Base-by-base conservation (phyloP, 2,329 filamentous ascomycete genomes). In the Hymenotorrendiella dingleyae region DNA sequence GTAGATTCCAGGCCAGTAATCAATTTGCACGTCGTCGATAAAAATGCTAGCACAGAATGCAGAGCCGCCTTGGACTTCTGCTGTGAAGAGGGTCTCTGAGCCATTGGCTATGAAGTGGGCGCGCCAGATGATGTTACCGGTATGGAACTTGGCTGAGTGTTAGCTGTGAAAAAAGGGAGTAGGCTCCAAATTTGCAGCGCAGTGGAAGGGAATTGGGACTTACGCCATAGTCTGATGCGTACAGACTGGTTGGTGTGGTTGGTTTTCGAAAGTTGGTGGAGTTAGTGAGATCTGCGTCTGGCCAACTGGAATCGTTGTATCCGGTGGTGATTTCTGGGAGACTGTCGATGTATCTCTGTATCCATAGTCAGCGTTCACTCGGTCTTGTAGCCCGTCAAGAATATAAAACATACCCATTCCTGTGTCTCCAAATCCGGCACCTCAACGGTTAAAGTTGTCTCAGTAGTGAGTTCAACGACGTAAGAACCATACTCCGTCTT, bases 271-370 rank as follows among this genome's bases (percentile, higher is more conserved):
- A 35, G 20, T 54, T 54, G 27, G 40, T 54, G 23, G 48, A 45
- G 8, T 34, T 45, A 9, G 29, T 45, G 16, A 45, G 40, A 21
- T 42, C 21, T n/a, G 43, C 69, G 55, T 83, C 76, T 0, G 69
- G 69, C 86, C 86, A 91, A 6, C 62, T 62, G 3, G 71, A 72
- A 59, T 91, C 86, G 38, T 86, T 76, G 54, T 87, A 90, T 2
- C 56, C 62, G 0, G 67, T 46, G 16, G 39, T 28, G 7, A 85
- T 66, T 57, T 90, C 86, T 0, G 86, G 85, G 1, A 91, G 72
- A 0, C 74, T 76, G 61, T 90, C 77, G 17, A 84, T 57, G 42
- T 75, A 78, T 54, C 78, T 78, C 86, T 86, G n/a, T n/a, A 90
- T 6, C 8, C 4, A 19, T 35, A 4, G 8, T 34, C 20, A 21